A percentile compares a stretch with the other conserved stretches of the same genome.
Conservation (phyloP, 2,329 filamentous ascomycete species). For the Dactylellina leptospora region DNA sequence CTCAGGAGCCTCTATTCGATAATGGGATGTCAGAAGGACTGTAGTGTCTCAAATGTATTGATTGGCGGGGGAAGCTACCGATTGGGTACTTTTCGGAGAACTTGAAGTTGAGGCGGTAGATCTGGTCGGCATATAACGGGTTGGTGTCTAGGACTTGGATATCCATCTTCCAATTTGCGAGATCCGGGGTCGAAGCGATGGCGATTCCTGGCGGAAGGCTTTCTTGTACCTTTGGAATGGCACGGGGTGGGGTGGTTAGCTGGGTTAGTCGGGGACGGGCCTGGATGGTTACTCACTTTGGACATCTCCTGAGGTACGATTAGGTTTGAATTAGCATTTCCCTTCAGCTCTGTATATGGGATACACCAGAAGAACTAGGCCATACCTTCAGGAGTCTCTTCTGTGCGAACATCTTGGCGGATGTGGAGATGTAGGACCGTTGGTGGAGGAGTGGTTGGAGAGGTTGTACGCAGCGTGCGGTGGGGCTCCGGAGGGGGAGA, state of each 20-base stretch:
- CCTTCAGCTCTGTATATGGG: too few relatives aligned
- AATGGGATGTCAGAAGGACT: background rate
- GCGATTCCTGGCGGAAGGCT: conserved; percentile 74
- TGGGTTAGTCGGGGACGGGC: background rate
- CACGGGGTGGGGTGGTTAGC: background rate
- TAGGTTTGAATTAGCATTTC: too few relatives aligned
- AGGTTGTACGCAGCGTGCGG: background rate
- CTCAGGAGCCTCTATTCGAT: conserved; percentile 81
- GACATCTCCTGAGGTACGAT: conserved; percentile 63
- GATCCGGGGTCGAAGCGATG: conserved; percentile 80
- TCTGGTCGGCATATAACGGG: conserved; percentile 82
- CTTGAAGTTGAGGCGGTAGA: conserved; percentile 84
- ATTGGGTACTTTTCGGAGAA: conserved; percentile 90
- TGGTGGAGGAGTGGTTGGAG: conserved; percentile 7
- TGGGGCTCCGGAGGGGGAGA: conserved; percentile 34
- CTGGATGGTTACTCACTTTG: conserved; percentile 62
- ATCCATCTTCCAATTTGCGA: conserved; percentile 91
- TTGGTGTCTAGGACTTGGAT: conserved; percentile 90
- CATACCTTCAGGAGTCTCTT: conserved; percentile 61
- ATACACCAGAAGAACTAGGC: conserved; percentile 57
- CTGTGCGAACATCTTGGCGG: conserved; percentile 54
- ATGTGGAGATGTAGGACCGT: conserved; percentile 13
- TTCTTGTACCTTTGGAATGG: conserved; percentile 62
- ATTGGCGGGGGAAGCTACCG: conserved; percentile 66
- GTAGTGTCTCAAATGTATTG: conserved; percentile 1